A percentile compares a stretch with the other conserved stretches of the same genome.
phyloP scores from a whole-genome alignment of 179 eudicot genomes.

The Dionaea muscipula region DNA sequence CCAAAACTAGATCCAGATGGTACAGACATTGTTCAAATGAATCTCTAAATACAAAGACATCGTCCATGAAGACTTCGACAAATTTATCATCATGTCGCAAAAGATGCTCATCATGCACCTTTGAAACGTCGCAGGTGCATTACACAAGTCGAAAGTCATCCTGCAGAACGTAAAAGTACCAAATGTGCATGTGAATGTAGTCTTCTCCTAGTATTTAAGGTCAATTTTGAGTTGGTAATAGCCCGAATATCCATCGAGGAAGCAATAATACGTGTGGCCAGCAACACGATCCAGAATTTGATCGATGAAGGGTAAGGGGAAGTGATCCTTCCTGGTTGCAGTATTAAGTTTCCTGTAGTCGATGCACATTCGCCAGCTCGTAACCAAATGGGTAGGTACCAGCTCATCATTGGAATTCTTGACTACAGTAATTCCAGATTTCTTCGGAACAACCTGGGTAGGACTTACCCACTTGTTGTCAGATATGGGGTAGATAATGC shows the following conservation, averaged over 20 bases:
- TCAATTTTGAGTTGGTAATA: not conserved
- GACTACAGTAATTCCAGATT: too few species aligned
- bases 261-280: not conserved
- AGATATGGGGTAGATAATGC: not conserved
- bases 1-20: not conserved
- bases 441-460: slow-evolving; percentile 1
- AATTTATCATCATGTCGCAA: not conserved
- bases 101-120: not conserved
- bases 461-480: slow-evolving; percentile 2
- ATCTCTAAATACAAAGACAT: not conserved
- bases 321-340: not conserved
- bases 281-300: not conserved
- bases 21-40: not conserved
- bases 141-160: too few species aligned
- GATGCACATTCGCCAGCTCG: not conserved
- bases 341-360: not conserved
- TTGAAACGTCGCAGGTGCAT: too few species aligned
- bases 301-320: too few species aligned
- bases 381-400: too few species aligned
- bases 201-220: not conserved
- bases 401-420: too few species aligned
- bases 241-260: not conserved
- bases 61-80: slow-evolving; percentile 8
- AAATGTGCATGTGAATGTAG: too few species aligned
- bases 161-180: too few species aligned